Base-by-base conservation (phyloP, 2,329 filamentous ascomycete genomes). In the Beauveria caledonica region DNA sequence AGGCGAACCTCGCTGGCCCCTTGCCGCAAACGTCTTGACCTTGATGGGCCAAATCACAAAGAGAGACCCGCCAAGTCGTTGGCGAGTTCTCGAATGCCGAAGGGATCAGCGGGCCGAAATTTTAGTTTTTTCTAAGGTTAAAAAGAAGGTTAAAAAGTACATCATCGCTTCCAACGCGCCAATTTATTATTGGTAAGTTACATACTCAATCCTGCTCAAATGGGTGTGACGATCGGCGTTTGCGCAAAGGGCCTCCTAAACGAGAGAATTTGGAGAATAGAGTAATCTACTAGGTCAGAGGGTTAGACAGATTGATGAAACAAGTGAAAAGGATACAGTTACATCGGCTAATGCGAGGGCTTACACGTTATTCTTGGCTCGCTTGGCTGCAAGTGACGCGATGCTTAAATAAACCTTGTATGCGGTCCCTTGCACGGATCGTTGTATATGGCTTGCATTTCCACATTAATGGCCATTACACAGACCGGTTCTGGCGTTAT, bases 191-290 rank as follows among this genome's bases (percentile, higher is more conserved):
- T 49, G 29, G 9, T 29, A 29, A 57, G 36, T 36, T 27, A 36
- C 13, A 11, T 13, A 51, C 56, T 58, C 56, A 58, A 58, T 51
- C 23, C 11, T 58, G 56, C 56, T 58, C 56, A 58, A 58, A 57
- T 49, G 46, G 27, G 46, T 25, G 46, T 23, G 11, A 17, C 19
- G 13, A 58, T 51, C 36, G 56, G 45, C 45, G 46, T 46, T 58
- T 58, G 46, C 56, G 56, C 46, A 51, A 50, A 25, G 23, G 21
- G 23, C 7, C 21, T 51, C 9, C 33, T 13, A 15, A 36, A 36
- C 33, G 33, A 36, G 33, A 36, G 2, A 15, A 36, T 15, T 15
- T 36, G 5, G 33, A 4, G 5, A 15, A 15, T 15, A 36, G 5
- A 36, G 5, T 36, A 0, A 36, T 36, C 33, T 36, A 36, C 33